Conservation (phyloP, 352 stramenopile genomes). For the Blastocystis sp. region DNA sequence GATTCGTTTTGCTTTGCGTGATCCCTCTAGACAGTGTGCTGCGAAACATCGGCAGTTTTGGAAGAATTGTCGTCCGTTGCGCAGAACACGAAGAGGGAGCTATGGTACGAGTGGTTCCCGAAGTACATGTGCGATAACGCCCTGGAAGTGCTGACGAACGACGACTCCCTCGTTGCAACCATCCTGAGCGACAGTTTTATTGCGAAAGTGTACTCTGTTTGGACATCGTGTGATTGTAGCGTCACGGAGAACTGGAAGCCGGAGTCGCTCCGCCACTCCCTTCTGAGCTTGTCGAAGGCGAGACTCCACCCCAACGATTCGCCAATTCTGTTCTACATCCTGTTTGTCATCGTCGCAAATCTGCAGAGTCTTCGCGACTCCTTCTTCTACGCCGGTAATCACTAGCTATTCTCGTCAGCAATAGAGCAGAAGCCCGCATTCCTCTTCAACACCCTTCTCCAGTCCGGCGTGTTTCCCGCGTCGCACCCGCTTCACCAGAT, state of each 20-base stretch:
- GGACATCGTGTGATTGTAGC: neutral
- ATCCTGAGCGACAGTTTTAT: conserved; percentile 18
- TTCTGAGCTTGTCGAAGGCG: neutral
- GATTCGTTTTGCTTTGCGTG: neutral
- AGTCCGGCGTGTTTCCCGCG: neutral
- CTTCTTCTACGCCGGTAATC: conserved; percentile 25
- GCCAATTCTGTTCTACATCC: conserved; percentile 40
- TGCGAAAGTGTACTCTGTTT: conserved; percentile 14
- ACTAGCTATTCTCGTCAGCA: neutral
- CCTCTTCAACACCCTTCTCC: conserved; percentile 10
- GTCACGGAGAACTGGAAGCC: conserved; percentile 10
- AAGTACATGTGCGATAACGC: conserved; percentile 51
- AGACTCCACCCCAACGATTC: conserved; percentile 6
- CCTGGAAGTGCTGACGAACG: conserved; percentile 16
- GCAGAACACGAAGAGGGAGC: neutral
- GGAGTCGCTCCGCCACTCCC: neutral
- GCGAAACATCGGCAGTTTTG: neutral
- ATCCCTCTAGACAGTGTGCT: conserved; percentile 6
- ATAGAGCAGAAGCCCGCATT: neutral
- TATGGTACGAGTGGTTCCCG: conserved; percentile 36
- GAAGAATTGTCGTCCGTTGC: neutral
- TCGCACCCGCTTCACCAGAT: conserved; percentile 43
- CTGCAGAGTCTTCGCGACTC: neutral
- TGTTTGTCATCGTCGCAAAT: conserved; percentile 36
- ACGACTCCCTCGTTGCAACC: neutral